Evolutionary conservation across 805 yeast species (phyloP).

Genomic region (Sugiyamaella valdiviana): DNA sequence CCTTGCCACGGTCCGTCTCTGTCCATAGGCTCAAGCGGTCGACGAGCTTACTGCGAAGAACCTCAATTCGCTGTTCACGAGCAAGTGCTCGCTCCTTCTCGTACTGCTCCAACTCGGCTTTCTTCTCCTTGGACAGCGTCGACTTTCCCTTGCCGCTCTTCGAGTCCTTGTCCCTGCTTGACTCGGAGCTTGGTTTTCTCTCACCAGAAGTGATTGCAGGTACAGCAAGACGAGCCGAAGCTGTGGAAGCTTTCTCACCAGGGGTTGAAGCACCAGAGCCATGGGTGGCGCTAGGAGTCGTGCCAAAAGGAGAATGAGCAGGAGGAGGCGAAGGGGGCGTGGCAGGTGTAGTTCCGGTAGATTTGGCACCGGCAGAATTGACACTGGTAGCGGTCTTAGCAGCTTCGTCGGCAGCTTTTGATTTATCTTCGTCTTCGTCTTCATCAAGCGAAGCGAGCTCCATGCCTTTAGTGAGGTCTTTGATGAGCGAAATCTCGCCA

Average conservation of each 20-base stretch:
- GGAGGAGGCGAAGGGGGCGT: slow-evolving; percentile 8
- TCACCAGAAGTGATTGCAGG: slow-evolving; percentile 14
- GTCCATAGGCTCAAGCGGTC: slow-evolving; percentile 50
- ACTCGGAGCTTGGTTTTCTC: no score
- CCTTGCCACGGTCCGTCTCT: slow-evolving; percentile 57
- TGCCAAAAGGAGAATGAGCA: slow-evolving; percentile 4
- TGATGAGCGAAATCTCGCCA: slow-evolving; percentile 78
- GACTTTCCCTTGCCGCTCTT: slow-evolving; percentile 26
- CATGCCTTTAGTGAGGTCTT: slow-evolving; percentile 62
- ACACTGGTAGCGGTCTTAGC: background rate
- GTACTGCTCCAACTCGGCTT: slow-evolving; percentile 51
- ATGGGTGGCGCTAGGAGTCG: background rate
- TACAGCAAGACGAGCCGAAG: background rate
- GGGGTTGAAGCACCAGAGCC: slow-evolving; percentile 3
- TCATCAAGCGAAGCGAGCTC: slow-evolving; percentile 46
- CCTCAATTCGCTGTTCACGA: slow-evolving; percentile 58
- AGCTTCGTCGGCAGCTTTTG: no score
- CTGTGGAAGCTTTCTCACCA: background rate
- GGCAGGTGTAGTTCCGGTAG: slow-evolving; percentile 3
- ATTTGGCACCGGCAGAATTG: slow-evolving; percentile 1
- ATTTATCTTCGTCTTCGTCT: no score
- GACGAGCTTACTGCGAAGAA: slow-evolving; percentile 52
- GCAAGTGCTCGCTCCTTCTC: slow-evolving; percentile 73
- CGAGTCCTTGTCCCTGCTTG: slow-evolving; percentile 29
- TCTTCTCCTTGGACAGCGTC: slow-evolving; percentile 36